phyloP scores from a whole-genome alignment of 306 rosid species.

The Vigna trinervia region DNA sequence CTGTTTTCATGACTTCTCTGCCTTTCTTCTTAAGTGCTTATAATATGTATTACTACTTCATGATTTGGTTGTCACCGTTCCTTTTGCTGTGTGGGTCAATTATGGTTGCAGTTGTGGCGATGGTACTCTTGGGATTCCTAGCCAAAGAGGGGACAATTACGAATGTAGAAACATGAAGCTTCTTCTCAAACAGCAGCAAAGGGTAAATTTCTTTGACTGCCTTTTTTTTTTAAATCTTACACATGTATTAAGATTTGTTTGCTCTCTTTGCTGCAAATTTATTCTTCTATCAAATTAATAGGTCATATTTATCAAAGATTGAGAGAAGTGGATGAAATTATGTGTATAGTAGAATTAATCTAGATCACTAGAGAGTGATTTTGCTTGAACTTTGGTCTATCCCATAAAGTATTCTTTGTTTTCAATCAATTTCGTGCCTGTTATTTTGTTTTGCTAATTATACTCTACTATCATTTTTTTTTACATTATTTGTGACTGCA shows the following conservation, averaged over 20 bases:
- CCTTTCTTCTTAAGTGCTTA: slow-evolving; percentile 3
- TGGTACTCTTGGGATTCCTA: slow-evolving; percentile 94
- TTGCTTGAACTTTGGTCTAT: slow-evolving; percentile 35
- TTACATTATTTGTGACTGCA: slow-evolving; percentile 24
- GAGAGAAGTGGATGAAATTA: slow-evolving; percentile 5
- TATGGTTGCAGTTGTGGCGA: slow-evolving; percentile 87
- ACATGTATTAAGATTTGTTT: slow-evolving; percentile 12
- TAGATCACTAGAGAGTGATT: neutral
- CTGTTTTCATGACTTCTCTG: slow-evolving; percentile 13
- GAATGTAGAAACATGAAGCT: slow-evolving; percentile 99
- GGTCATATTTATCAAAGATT: neutral
- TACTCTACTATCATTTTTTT: neutral
- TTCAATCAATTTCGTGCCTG: neutral
- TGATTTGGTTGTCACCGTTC: neutral
- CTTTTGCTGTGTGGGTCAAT: slow-evolving; percentile 36
- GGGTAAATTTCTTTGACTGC: slow-evolving; percentile 63
- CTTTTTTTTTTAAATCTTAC: slow-evolving; percentile 12
- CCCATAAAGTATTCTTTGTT: slow-evolving; percentile 11
- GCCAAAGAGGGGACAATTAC: slow-evolving; percentile 99
- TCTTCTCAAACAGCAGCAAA: slow-evolving; percentile 97
- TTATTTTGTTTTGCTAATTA: slow-evolving; percentile 12
- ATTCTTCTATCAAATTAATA: neutral
- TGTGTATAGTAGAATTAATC: neutral
- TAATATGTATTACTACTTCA: neutral
- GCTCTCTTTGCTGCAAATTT: slow-evolving; percentile 20